Evolutionary conservation across 495 filamentous ascomycete species (phyloP).

Genomic region (Aspergillus leporis): DNA sequence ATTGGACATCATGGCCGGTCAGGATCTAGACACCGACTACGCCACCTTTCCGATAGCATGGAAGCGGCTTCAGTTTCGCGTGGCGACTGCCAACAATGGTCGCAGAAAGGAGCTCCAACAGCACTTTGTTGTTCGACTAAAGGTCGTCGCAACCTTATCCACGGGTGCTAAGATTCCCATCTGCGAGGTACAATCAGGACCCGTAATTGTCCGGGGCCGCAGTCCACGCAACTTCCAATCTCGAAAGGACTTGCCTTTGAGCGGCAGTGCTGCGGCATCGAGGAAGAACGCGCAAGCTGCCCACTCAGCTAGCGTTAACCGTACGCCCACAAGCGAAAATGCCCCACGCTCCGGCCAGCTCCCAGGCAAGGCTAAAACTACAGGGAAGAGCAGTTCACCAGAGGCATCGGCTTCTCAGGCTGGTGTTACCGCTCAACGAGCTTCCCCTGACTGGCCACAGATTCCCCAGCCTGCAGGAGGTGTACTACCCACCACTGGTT

Average conservation of each 20-base stretch:
- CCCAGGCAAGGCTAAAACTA: conserved; percentile 56
- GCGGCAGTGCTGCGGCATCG: conserved; percentile 70
- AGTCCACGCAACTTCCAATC: conserved; percentile 80
- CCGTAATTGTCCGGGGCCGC: conserved; percentile 75
- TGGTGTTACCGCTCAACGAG: conserved; percentile 34
- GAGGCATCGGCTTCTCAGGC: conserved; percentile 41
- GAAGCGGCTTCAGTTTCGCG: conserved; percentile 90
- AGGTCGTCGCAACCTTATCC: conserved; percentile 69
- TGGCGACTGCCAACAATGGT: conserved; percentile 83
- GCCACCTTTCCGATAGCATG: conserved; percentile 83
- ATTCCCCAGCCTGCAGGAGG: conserved; percentile 33
- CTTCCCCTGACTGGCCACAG: conserved; percentile 43
- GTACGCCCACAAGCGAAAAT: conserved; percentile 51
- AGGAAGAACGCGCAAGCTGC: conserved; percentile 50
- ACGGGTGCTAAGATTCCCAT: conserved; percentile 68
- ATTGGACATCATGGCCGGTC: conserved; percentile 71
- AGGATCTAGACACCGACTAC: conserved; percentile 75
- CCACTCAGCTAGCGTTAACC: conserved; percentile 37
- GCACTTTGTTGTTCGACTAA: conserved; percentile 75
- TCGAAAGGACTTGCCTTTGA: conserved; percentile 71
- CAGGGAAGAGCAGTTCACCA: conserved; percentile 41
- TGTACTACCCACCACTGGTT: conserved; percentile 27
- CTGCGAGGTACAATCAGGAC: conserved; percentile 70
- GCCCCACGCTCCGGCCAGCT: conserved; percentile 44
- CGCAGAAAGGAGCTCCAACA: conserved; percentile 79